Conservation (phyloP, 2,329 filamentous ascomycete genomes). For the Scolecobasidium constrictum region DNA sequence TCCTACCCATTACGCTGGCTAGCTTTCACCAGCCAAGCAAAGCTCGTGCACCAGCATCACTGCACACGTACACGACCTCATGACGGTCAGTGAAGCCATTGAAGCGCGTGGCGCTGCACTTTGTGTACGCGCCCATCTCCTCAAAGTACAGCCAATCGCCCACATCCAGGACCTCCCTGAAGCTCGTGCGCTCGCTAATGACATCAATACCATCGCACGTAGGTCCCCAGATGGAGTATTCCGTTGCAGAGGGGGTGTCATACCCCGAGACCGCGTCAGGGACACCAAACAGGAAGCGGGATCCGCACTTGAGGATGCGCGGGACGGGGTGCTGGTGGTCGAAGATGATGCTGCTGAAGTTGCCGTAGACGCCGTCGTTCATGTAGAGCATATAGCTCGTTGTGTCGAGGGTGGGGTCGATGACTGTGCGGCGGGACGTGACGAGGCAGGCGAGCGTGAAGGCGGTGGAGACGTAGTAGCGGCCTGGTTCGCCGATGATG, state of each 20-base stretch:
- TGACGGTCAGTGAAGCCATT: conserved; percentile 93
- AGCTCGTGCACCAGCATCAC: conserved; percentile 75
- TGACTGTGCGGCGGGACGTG: conserved; percentile 85
- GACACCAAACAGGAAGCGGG: conserved; percentile 42
- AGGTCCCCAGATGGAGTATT: conserved; percentile 97
- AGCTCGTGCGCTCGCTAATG: conserved; percentile 71
- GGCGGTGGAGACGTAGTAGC: conserved; percentile 87
- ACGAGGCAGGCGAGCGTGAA: conserved; percentile 94
- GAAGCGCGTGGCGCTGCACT: conserved; percentile 95
- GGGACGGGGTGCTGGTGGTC: conserved; percentile 90
- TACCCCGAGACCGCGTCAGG: conserved; percentile 19
- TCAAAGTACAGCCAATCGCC: conserved; percentile 99
- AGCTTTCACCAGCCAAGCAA: no score
- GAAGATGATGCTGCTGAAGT: conserved; percentile 99
- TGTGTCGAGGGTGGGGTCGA: conserved; percentile 52
- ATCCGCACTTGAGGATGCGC: conserved; percentile 59
- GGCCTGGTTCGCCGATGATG: conserved; percentile 90
- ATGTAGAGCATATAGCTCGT: conserved; percentile 93
- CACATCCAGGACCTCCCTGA: conserved; percentile 69
- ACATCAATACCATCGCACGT: conserved; percentile 97
- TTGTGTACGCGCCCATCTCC: conserved; percentile 95
- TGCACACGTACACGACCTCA: conserved; percentile 88
- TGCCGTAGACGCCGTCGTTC: conserved; percentile 96
- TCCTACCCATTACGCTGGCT: no score
- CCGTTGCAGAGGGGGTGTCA: conserved; percentile 44